phyloP scores from a whole-genome alignment of 2,329 filamentous ascomycete genomes.

The Domatiomyces globalis region DNA sequence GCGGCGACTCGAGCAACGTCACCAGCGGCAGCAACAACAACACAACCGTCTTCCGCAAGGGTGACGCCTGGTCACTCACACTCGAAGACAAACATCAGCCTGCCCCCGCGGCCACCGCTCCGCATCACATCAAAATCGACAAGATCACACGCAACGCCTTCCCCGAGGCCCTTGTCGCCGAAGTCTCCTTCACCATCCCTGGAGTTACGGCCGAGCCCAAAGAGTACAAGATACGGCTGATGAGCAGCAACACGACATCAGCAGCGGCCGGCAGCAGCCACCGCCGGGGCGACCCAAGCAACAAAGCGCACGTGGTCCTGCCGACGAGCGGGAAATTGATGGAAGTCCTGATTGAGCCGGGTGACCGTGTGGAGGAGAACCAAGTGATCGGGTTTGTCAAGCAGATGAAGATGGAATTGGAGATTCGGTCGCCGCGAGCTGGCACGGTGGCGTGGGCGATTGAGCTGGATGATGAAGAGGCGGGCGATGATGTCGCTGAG shows the following conservation, averaged over 20 bases:
- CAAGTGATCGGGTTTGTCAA: slow-evolving; percentile 45
- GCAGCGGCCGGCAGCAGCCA: slow-evolving; percentile 27
- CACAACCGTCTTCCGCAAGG: slow-evolving; percentile 39
- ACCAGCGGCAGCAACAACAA: background rate
- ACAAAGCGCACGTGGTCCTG: slow-evolving; percentile 40
- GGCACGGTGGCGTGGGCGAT: slow-evolving; percentile 39
- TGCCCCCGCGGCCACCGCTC: slow-evolving; percentile 13
- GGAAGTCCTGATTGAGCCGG: slow-evolving; percentile 43
- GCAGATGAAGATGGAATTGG: slow-evolving; percentile 59
- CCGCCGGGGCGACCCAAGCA: slow-evolving; percentile 35
- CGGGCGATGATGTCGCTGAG: slow-evolving; percentile 41
- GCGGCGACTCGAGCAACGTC: background rate
- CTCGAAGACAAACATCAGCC: slow-evolving; percentile 26
- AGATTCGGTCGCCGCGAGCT: slow-evolving; percentile 38
- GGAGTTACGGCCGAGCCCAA: slow-evolving; percentile 21
- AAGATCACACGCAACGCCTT: slow-evolving; percentile 47
- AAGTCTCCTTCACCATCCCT: slow-evolving; percentile 36
- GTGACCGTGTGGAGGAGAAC: slow-evolving; percentile 36
- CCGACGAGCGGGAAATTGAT: slow-evolving; percentile 47
- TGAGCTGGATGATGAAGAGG: slow-evolving; percentile 37
- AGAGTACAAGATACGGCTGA: slow-evolving; percentile 33
- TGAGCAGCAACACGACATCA: slow-evolving; percentile 28
- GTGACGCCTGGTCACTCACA: slow-evolving; percentile 43
- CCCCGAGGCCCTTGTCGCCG: slow-evolving; percentile 40
- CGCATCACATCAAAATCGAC: slow-evolving; percentile 40